phyloP scores from a whole-genome alignment of 495 filamentous ascomycete species.

The Penicillium mononematosum region DNA sequence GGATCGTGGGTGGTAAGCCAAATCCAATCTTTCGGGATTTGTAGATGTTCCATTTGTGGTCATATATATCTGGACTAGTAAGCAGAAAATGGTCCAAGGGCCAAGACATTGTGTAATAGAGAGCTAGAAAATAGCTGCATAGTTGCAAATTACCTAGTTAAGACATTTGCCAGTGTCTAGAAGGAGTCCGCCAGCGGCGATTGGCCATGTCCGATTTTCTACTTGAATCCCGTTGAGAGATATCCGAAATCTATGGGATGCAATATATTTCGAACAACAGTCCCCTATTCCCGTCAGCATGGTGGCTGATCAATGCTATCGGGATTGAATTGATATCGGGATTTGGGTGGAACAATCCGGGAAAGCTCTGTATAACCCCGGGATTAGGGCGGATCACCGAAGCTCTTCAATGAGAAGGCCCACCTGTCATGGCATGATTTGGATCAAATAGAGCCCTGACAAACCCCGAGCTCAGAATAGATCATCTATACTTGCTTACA shows the following conservation, averaged over 20 bases:
- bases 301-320: not conserved
- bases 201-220: not conserved
- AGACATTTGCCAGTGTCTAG: not conserved
- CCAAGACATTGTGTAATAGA: not conserved
- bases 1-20: no score
- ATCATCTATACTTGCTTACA: not conserved
- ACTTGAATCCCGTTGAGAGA: not conserved
- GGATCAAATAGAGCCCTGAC: not conserved
- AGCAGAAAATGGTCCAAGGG: not conserved
- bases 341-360: slow-evolving; percentile 4
- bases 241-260: not conserved
- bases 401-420: not conserved
- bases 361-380: not conserved
- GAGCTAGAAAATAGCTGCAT: not conserved
- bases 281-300: not conserved
- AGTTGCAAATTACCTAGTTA: not conserved
- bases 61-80: not conserved
- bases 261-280: not conserved
- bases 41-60: no score
- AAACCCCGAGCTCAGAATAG: slow-evolving; percentile 1
- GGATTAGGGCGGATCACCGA: slow-evolving; percentile 3
- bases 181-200: not conserved
- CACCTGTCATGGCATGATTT: slow-evolving; percentile 1
- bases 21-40: no score
- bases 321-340: slow-evolving; percentile 2